Evolutionary conservation across 1,284 basidiomycete genomes (phyloP), one percentile per base, ranked within the genome.

Genomic region (Inonotus obliquus): DNA sequence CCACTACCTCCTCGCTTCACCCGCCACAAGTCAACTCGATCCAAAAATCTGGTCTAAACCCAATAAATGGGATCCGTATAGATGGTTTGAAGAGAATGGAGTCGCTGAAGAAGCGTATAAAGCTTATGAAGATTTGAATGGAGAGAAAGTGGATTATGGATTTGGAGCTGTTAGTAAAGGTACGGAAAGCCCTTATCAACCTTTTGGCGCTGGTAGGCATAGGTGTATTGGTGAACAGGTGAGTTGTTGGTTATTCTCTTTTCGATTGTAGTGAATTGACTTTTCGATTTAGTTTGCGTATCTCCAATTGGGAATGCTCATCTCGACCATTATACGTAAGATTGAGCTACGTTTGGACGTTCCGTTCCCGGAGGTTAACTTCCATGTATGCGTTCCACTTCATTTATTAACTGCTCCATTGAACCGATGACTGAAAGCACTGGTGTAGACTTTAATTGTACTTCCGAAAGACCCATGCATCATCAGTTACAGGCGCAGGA

Each of bases 191-290:
- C 86, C 87, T 35, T 98, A 98, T 73, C 89, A 96, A 72, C 97
- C 96, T 1, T 99, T 99, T 71, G 97, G 96, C 61, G 96, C 96
- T 51, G 96, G 95, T 27, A 81, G 93, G 67, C 95, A 98, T 76
- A 80, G 95, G 63, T 98, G 96, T 74, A 96, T 97, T 66, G 95
- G 94, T 66, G 94, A 97, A 77, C 92, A 90, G 80, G 87, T 87
- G 63, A 64, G 79, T 73, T 32, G 13, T 23, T n/a, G n/a, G n/a
- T 19, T 21, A 4, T 7, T 44, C 23, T 17, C 19, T 23, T 19
- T 44, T 41, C 1, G 17, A 13, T 19, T 27, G 25, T 29, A 54
- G 11, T n/a, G 56, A 67, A 67, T 59, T 25, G 65, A 68, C n/a
- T 72, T 48, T 67, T 45, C 2, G 11, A 1, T 21, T 57, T n/a